These are phyloP conservation scores for Musa schizocarpa DNA, from an alignment of 176 grass and related monocot genomes.

Conservation along the genomic window DNA sequence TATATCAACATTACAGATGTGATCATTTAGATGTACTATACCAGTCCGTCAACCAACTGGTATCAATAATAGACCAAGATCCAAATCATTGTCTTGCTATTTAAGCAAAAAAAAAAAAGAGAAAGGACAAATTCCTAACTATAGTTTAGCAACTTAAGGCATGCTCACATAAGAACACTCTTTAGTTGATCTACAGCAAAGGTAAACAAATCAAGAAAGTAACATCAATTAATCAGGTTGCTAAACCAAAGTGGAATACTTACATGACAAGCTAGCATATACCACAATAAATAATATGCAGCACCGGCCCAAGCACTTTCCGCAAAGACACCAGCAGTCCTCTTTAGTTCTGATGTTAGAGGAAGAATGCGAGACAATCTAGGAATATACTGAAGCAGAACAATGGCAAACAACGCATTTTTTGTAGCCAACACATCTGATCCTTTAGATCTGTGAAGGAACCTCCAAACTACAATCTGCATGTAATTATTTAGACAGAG, in stretches of 20 bases:
- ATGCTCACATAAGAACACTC: background rate
- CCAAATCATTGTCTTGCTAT: no score
- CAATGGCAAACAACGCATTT: slow-evolving; percentile 64
- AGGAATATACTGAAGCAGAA: slow-evolving; percentile 76
- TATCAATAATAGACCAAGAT: no score
- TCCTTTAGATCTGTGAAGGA: slow-evolving; percentile 45
- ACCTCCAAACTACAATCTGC: slow-evolving; percentile 89
- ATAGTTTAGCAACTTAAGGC: background rate
- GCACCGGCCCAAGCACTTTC: slow-evolving; percentile 95
- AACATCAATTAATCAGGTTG: background rate
- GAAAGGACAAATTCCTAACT: background rate
- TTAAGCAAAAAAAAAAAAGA: background rate
- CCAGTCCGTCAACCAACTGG: no score
- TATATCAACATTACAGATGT: no score
- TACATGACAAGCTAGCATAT: slow-evolving; percentile 94
- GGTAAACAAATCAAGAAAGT: background rate
- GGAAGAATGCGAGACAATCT: slow-evolving; percentile 77
- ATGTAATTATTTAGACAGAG: slow-evolving; percentile 17
- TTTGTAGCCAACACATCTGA: slow-evolving; percentile 56
- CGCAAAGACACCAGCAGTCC: slow-evolving; percentile 86
- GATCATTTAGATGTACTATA: no score
- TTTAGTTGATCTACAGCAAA: background rate
- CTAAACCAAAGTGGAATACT: slow-evolving; percentile 14
- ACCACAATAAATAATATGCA: slow-evolving; percentile 95
- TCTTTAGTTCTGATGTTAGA: slow-evolving; percentile 67